Evolutionary conservation across 371 early-diverging fungal species (phyloP).

Genomic region (Syncephalastrum monosporum): DNA sequence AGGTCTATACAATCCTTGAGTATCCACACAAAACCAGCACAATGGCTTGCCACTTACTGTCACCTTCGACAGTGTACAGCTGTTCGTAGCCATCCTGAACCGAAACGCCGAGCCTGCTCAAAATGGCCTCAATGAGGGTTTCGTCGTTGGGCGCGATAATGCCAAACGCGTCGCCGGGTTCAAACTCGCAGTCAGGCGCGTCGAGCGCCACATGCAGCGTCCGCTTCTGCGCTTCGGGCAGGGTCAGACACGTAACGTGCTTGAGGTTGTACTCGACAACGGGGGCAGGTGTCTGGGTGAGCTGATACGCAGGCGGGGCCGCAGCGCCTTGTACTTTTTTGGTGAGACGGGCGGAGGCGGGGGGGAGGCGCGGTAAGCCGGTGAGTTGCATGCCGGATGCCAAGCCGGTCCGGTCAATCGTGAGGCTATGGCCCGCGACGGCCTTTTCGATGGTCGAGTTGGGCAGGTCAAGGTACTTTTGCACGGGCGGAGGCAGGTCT

Average conservation of each 20-base stretch:
- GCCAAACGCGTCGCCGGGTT: conserved; percentile 89
- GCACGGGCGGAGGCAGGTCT: conserved; percentile 10
- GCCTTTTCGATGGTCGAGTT: conserved; percentile 14
- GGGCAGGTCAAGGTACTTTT: conserved; percentile 17
- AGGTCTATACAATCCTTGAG: conserved; percentile 27
- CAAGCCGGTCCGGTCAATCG: conserved; percentile 54
- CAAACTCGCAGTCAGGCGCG: conserved; percentile 53
- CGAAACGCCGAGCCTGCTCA: conserved; percentile 40
- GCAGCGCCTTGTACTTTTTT: conserved; percentile 11
- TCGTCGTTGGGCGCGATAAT: conserved; percentile 78
- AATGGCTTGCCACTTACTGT: conserved; percentile 24
- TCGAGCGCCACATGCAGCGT: conserved; percentile 75
- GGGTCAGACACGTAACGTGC: conserved; percentile 52
- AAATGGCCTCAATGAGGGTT: conserved; percentile 51
- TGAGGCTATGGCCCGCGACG: conserved; percentile 28
- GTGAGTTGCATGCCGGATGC: conserved; percentile 58
- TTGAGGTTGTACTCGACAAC: conserved; percentile 47
- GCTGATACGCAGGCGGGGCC: conserved; percentile 8
- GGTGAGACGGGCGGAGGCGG: conserved; percentile 41
- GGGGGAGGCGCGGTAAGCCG: conserved; percentile 62
- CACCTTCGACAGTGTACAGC: conserved; percentile 36
- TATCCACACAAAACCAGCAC: neutral
- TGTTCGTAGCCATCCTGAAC: conserved; percentile 33
- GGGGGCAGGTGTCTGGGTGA: conserved; percentile 38
- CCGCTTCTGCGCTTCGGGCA: conserved; percentile 66